A percentile compares a stretch with the other conserved stretches of the same genome.
Conservation (phyloP, 2,329 filamentous ascomycete species). For the Xylariaceae sp. region DNA sequence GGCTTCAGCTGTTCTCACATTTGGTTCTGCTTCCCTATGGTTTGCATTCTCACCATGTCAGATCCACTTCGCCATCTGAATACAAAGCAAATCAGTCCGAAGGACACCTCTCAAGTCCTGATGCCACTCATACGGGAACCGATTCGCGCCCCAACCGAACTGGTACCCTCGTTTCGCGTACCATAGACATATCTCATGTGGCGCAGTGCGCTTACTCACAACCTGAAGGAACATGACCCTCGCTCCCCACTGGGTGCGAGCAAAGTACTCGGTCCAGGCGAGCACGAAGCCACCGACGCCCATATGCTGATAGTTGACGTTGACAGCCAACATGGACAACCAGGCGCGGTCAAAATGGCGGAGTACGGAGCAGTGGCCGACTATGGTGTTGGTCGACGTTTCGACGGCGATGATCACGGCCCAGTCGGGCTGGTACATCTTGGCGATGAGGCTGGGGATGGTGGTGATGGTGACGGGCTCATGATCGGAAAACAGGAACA, state of each 20-base stretch:
- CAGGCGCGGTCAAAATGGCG: conserved; percentile 33
- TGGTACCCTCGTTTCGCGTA: conserved; percentile 41
- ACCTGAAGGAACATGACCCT: conserved; percentile 40
- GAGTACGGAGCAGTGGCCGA: conserved; percentile 43
- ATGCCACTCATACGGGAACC: conserved; percentile 40
- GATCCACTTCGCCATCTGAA: conserved; percentile 35
- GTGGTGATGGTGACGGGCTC: conserved; percentile 7
- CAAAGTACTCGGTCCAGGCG: conserved; percentile 37
- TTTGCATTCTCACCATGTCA: conserved; percentile 12
- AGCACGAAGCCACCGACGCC: conserved; percentile 42
- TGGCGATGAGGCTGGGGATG: conserved; percentile 10
- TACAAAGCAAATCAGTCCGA: conserved; percentile 41
- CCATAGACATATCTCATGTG: conserved; percentile 27
- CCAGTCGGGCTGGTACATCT: conserved; percentile 19
- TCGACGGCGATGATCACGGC: conserved; percentile 35
- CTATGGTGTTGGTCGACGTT: conserved; percentile 22
- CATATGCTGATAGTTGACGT: conserved; percentile 38
- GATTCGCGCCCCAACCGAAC: conserved; percentile 35
- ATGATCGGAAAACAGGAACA: conserved; percentile 20
- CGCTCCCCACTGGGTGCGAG: conserved; percentile 31
- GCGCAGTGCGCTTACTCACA: conserved; percentile 37
- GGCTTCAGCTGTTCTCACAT: no score
- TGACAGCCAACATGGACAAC: conserved; percentile 47
- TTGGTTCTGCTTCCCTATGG: no score
- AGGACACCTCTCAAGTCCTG: conserved; percentile 33